These are phyloP conservation scores for Zalaria obscura DNA, from an alignment of 2,329 filamentous ascomycete genomes.

Conservation along the genomic window DNA sequence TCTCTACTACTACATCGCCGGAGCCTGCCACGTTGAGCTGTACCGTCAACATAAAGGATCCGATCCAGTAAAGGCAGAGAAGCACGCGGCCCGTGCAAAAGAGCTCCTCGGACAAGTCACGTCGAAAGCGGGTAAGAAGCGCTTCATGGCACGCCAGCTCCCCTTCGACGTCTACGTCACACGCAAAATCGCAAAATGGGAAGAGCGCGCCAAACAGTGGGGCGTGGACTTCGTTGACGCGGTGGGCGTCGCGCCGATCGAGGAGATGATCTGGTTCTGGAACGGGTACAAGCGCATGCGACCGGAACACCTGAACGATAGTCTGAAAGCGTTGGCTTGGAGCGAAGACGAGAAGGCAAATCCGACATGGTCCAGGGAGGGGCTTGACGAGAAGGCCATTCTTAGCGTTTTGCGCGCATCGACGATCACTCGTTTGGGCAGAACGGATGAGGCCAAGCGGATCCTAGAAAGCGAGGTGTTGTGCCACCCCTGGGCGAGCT, in stretches of 20 bases:
- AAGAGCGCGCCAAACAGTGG: slow-evolving; percentile 55
- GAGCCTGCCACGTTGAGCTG: slow-evolving; percentile 61
- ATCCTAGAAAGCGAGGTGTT: slow-evolving; percentile 51
- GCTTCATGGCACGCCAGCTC: slow-evolving; percentile 76
- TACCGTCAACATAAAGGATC: slow-evolving; percentile 49
- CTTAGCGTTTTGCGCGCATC: slow-evolving; percentile 52
- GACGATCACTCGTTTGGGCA: slow-evolving; percentile 48
- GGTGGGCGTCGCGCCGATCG: slow-evolving; percentile 62
- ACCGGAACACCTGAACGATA: slow-evolving; percentile 45
- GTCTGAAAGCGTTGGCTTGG: slow-evolving; percentile 26
- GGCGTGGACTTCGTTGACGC: slow-evolving; percentile 62
- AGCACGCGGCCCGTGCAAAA: slow-evolving; percentile 38
- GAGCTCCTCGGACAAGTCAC: slow-evolving; percentile 60
- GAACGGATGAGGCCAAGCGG: slow-evolving; percentile 48
- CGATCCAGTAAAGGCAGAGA: slow-evolving; percentile 31
- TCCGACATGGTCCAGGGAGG: slow-evolving; percentile 36
- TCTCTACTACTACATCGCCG: slow-evolving; percentile 81
- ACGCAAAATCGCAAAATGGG: slow-evolving; percentile 81
- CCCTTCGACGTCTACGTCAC: slow-evolving; percentile 79
- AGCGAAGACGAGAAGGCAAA: slow-evolving; percentile 43
- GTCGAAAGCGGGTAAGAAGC: slow-evolving; percentile 66
- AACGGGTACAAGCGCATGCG: slow-evolving; percentile 76
- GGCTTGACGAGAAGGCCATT: slow-evolving; percentile 48
- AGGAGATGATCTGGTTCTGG: slow-evolving; percentile 94
- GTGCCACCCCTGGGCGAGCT: slow-evolving; percentile 35